Base-by-base conservation (phyloP, 805 yeast species). In the Yarrowia osloensis region DNA sequence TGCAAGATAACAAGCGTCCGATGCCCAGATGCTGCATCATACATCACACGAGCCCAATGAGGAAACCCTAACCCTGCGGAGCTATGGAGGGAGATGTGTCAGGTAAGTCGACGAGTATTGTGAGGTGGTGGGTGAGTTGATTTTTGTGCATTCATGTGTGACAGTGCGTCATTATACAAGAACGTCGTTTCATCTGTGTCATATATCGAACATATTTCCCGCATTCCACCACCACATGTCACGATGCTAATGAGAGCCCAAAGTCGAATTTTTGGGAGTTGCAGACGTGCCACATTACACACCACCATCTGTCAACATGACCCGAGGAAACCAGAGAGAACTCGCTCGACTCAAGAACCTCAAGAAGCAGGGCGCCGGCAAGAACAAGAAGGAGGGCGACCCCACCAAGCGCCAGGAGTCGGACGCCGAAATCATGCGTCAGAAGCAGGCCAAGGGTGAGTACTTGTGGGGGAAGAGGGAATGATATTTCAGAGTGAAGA, bases 261-360 rank as follows among this genome's bases (percentile, higher is more conserved):
- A 39, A 19, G 22, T 6, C 28, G 19, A 31, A 19, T 4, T 24
- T 54, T 37, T 54, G 61, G 61, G 44, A 54, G 33, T 54, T 54
- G 46, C 31, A 21, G n/a, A 35, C 61, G 17, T 29, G 24, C 31
- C 57, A 29, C 44, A 22, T 15, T 37, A 22, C 24, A 22, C 47
- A 55, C 47, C 31, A 54, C 24, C 39, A 31, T 17, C 57, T 9
- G 28, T 37, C 62, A 57, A 21, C 49, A 93, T 94, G 98, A 88
- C 97, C 65, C 85, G 99, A 81, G 99, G 99, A 35, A 95, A 94
- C 78, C 98, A 95, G 79, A 85, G 99, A 77, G 99, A 94, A 46
- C 84, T 90, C 73, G 98, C 98, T 35, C 85, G 99, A 76, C 90
- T 87, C 69, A 94, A 90, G 80, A 91, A 90, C 78, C 76, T 80